These are phyloP conservation scores for Camellia sinensis DNA, from an alignment of 148 eudicot species.

Conservation along the genomic window DNA sequence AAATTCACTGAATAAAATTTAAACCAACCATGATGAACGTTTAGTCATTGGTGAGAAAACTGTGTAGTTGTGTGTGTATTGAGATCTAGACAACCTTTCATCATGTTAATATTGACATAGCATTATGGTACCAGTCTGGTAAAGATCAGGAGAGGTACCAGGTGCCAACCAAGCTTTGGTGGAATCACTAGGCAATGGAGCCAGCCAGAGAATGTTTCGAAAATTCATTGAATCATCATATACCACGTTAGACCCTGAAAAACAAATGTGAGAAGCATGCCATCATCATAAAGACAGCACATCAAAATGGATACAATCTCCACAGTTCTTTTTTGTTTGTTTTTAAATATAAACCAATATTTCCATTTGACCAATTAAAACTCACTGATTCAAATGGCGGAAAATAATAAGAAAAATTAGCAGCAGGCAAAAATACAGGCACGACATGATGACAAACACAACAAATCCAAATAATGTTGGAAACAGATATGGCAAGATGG, in stretches of 20 bases:
- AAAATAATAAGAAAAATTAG: background rate
- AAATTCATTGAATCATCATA: constrained; percentile 79
- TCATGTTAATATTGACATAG: background rate
- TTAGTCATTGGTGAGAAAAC: background rate
- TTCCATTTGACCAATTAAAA: constrained; percentile 3
- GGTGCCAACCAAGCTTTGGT: constrained; percentile 66
- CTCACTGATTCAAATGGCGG: background rate
- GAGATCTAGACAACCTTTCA: background rate
- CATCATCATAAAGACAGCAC: background rate
- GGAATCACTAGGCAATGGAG: constrained; percentile 76
- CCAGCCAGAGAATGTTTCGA: constrained; percentile 94
- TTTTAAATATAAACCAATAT: background rate
- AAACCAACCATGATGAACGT: background rate
- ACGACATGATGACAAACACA: background rate
- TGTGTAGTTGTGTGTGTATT: background rate
- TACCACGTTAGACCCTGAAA: constrained; percentile 66
- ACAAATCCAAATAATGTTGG: background rate
- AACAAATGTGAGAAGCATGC: constrained; percentile 6
- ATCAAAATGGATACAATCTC: background rate
- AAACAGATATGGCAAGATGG: background rate
- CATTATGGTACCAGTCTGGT: background rate
- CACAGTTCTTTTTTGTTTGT: background rate
- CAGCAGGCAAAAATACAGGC: background rate
- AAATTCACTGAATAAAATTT: background rate
- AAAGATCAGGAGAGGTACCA: constrained; percentile 45